A percentile compares a stretch with the other conserved stretches of the same genome.
These are phyloP conservation scores for Lachnellula hyalina DNA, from an alignment of 2,329 filamentous ascomycete genomes.

Conservation along the genomic window DNA sequence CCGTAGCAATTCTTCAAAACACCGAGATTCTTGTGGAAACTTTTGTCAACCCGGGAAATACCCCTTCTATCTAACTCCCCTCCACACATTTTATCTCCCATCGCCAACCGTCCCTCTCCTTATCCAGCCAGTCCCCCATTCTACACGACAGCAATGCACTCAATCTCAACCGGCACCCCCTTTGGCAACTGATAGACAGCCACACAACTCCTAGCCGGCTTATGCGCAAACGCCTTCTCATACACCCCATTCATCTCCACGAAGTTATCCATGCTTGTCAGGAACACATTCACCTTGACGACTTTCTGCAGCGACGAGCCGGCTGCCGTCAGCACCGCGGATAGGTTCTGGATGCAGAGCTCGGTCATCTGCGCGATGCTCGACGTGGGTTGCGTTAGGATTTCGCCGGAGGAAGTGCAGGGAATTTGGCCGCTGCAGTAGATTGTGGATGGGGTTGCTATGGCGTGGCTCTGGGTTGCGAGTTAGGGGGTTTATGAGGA, in stretches of 20 bases:
- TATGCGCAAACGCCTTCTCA: constrained; percentile 76
- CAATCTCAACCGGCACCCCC: constrained; percentile 85
- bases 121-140: not conserved
- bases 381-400: constrained; percentile 44
- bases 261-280: constrained; percentile 86
- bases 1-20: not conserved
- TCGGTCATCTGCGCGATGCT: constrained; percentile 61
- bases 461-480: constrained; percentile 51
- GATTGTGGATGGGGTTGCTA: constrained; percentile 60
- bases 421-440: constrained; percentile 57
- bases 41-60: not conserved
- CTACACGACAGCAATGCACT: constrained; percentile 72
- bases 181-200: constrained; percentile 87
- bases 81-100: not conserved
- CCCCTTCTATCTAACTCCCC: not conserved
- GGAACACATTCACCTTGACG: constrained; percentile 77
- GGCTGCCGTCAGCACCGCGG: constrained; percentile 77
- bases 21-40: not conserved
- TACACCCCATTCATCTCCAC: constrained; percentile 81
- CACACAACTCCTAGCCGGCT: constrained; percentile 86
- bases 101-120: not conserved
- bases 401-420: constrained; percentile 26
- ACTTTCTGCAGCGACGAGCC: constrained; percentile 74
- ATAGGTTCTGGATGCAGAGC: constrained; percentile 71
- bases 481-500: constrained; percentile 9